Percentiles rank a stretch among this genome's conserved stretches.
These are phyloP conservation scores for Betula pendula DNA, from an alignment of 306 rosid species.

Conservation along the genomic window DNA sequence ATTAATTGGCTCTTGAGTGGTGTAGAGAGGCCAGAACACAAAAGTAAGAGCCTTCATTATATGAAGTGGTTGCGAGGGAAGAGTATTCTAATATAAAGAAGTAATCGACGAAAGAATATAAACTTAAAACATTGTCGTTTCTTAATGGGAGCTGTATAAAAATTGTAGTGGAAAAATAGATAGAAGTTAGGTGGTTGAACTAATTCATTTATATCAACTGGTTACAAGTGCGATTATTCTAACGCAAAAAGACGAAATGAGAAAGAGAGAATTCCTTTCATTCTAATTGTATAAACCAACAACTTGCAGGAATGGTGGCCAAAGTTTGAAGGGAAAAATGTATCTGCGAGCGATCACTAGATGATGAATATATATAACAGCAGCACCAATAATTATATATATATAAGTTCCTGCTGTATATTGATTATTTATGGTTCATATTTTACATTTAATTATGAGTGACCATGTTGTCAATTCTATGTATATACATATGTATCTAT, in stretches of 20 bases:
- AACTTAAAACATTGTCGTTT: slow-evolving; percentile 24
- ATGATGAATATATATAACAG: not conserved
- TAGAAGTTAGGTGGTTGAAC: slow-evolving; percentile 31
- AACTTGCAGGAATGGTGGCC: slow-evolving; percentile 16
- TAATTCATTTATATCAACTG: slow-evolving; percentile 41
- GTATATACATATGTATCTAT: too few species aligned
- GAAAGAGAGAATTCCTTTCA: not conserved
- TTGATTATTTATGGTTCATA: not conserved
- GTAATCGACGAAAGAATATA: slow-evolving; percentile 7
- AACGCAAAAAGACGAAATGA: slow-evolving; percentile 24
- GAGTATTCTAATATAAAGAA: slow-evolving; percentile 26
- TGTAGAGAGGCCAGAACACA: slow-evolving; percentile 7
- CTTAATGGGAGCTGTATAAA: slow-evolving; percentile 21
- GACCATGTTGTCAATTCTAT: too few species aligned
- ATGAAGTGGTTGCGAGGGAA: slow-evolving; percentile 34
- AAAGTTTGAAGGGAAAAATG: not conserved
- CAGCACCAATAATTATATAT: not conserved
- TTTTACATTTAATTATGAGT: not conserved
- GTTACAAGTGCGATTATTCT: slow-evolving; percentile 27
- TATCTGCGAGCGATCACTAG: not conserved
- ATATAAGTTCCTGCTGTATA: not conserved
- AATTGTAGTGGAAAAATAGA: slow-evolving; percentile 16
- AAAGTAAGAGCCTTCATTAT: slow-evolving; percentile 18
- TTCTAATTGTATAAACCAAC: not conserved
- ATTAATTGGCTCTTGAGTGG: slow-evolving; percentile 14